Percentiles rank a stretch among this genome's conserved stretches.
These are phyloP conservation scores for Russula earlei DNA, from an alignment of 768 basidiomycete species.

Conservation along the genomic window DNA sequence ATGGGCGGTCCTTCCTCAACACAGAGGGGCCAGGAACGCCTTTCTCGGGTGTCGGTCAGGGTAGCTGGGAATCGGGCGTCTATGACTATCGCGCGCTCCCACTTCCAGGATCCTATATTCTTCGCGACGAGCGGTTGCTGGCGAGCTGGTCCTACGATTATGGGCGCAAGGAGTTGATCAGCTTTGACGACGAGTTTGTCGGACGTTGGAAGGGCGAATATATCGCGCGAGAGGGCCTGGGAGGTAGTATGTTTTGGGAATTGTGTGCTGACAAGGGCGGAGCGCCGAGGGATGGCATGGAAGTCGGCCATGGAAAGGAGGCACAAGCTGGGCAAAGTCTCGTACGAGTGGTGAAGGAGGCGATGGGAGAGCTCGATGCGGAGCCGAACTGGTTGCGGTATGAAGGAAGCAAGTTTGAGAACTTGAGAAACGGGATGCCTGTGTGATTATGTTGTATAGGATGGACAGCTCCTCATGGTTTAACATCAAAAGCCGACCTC, in stretches of 20 bases:
- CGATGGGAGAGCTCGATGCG: slow-evolving; percentile 17
- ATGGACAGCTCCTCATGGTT: too few species aligned
- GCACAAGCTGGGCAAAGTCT: slow-evolving; percentile 60
- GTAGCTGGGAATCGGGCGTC: slow-evolving; percentile 85
- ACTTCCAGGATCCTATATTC: slow-evolving; percentile 54
- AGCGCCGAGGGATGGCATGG: slow-evolving; percentile 54
- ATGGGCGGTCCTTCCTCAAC: slow-evolving; percentile 84
- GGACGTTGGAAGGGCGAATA: slow-evolving; percentile 70
- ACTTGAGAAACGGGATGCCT: slow-evolving; percentile 65
- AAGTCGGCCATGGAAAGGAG: slow-evolving; percentile 65
- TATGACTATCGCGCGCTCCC: slow-evolving; percentile 93
- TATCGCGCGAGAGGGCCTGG: slow-evolving; percentile 65
- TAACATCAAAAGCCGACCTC: too few species aligned
- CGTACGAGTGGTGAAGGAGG: slow-evolving; percentile 56
- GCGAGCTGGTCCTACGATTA: slow-evolving; percentile 85
- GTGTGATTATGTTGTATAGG: background rate
- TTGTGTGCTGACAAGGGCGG: slow-evolving; percentile 78
- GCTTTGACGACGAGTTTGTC: slow-evolving; percentile 66
- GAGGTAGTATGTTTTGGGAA: slow-evolving; percentile 95
- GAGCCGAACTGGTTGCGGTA: slow-evolving; percentile 78
- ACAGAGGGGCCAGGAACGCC: slow-evolving; percentile 74
- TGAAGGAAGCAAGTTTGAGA: slow-evolving; percentile 66
- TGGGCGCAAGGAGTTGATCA: slow-evolving; percentile 66
- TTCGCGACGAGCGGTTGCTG: slow-evolving; percentile 53
- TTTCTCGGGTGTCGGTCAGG: slow-evolving; percentile 76